phyloP scores from a whole-genome alignment of 441 rosid genomes.

The Daphne laureola region DNA sequence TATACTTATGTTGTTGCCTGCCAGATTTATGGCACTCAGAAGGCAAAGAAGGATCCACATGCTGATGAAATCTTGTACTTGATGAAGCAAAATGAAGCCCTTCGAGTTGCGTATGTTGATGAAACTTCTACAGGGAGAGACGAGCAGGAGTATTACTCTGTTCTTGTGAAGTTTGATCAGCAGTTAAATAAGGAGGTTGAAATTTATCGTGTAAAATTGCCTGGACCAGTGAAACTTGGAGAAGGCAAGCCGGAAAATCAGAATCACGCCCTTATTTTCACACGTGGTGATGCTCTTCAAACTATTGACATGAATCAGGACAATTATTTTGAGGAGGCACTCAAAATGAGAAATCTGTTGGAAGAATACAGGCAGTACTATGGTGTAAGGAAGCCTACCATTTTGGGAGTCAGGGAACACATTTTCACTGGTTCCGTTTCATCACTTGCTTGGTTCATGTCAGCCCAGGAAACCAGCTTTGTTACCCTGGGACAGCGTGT shows the following conservation, averaged over 20 bases:
- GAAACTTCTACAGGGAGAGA: conserved; percentile 47
- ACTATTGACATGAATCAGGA: conserved; percentile 82
- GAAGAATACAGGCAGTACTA: conserved; percentile 46
- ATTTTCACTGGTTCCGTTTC: conserved; percentile 72
- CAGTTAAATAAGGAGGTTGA: conserved; percentile 53
- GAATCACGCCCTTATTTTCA: conserved; percentile 68
- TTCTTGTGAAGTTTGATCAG: conserved; percentile 59
- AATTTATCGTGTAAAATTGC: conserved; percentile 63
- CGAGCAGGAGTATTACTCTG: conserved; percentile 49
- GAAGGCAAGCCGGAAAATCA: conserved; percentile 80
- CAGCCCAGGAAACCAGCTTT: conserved; percentile 66
- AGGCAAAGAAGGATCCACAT: conserved; percentile 59
- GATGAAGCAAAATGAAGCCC: conserved; percentile 61
- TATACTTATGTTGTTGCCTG: conserved; percentile 66
- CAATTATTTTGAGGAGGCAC: conserved; percentile 70
- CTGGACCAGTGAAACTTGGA: conserved; percentile 70
- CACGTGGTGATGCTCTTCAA: conserved; percentile 77
- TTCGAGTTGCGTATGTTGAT: conserved; percentile 72
- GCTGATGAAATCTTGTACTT: conserved; percentile 54
- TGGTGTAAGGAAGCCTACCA: conserved; percentile 62
- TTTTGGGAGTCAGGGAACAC: conserved; percentile 67
- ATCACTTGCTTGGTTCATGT: conserved; percentile 74
- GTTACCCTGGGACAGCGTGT: conserved; percentile 76
- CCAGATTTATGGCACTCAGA: conserved; percentile 71
- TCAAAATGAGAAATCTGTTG: conserved; percentile 63